Conservation (phyloP, 306 rosid species). For the Dicorynia guianensis region DNA sequence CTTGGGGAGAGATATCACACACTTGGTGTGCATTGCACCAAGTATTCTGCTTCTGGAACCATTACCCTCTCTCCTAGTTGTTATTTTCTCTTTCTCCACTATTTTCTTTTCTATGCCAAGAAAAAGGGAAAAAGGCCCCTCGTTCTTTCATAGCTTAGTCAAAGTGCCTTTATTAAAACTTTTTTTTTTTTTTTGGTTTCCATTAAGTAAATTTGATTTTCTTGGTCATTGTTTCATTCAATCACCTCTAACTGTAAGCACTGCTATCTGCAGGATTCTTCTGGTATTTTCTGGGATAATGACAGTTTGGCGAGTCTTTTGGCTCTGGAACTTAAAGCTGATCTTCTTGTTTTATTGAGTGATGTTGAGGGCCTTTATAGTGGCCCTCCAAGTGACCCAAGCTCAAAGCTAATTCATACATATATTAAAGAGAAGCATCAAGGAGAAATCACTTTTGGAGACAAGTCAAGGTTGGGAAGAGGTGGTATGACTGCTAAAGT, state of each 20-base stretch:
- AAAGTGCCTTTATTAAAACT: slow-evolving; percentile 1
- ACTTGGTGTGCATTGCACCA: too few species aligned
- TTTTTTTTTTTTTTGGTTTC: not conserved
- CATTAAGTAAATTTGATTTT: not conserved
- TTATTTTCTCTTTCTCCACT: too few species aligned
- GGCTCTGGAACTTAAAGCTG: slow-evolving; percentile 87
- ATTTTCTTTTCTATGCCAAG: too few species aligned
- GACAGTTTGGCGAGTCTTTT: slow-evolving; percentile 87
- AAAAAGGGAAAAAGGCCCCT: too few species aligned
- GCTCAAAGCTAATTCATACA: slow-evolving; percentile 80
- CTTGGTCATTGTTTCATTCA: slow-evolving; percentile 2
- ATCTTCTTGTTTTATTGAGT: slow-evolving; percentile 82
- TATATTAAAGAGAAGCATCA: slow-evolving; percentile 80
- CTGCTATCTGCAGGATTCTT: slow-evolving; percentile 70
- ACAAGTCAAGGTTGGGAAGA: slow-evolving; percentile 85
- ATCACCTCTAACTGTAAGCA: slow-evolving; percentile 43
- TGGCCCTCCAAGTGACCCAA: slow-evolving; percentile 86
- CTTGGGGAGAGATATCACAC: too few species aligned
- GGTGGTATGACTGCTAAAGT: slow-evolving; percentile 97
- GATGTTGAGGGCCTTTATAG: slow-evolving; percentile 93
- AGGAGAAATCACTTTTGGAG: slow-evolving; percentile 80
- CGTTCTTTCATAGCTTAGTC: too few species aligned
- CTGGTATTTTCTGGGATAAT: slow-evolving; percentile 94
- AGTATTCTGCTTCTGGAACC: too few species aligned
- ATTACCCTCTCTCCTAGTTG: too few species aligned